Base-by-base conservation (phyloP, 352 stramenopile species). In the Globisporangium okanoganense region DNA sequence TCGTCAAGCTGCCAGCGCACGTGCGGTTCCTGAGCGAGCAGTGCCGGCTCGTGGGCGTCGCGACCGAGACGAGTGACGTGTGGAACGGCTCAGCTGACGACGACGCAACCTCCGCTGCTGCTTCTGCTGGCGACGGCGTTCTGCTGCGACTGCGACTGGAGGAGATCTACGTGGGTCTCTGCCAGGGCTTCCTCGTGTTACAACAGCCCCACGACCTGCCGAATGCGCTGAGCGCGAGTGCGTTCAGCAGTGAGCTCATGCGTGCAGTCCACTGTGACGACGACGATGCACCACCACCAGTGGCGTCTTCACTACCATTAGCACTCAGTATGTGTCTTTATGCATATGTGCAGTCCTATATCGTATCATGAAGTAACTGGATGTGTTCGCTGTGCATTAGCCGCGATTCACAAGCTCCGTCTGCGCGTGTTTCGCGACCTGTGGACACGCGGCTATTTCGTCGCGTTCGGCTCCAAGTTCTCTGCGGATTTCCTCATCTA, bases 401-500 rank as follows among this genome's bases (percentile, higher is more conserved):
- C 66, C 27, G n/a, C 20, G 8, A 61, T 33, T 25, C 61, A 66
- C n/a, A 54, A 38, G 24, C 41, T 63, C 16, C 73, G 72, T 16
- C 33, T 88, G 24, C 71, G 61, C 25, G 75, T 92, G n/a, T 92
- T 88, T 54, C 56, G 25, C 0, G 79, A 94, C 47, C 61, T 92
- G 4, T 94, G 85, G 85, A 63, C 73, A 27, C 67, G 76, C 51
- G 78, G 78, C 10, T 88, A 87, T 47, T 69, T 79, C 47, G 79
- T 94, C 36, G 82, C 82, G 8, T 82, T 81, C 24, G 85, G 80
- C 16, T 90, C 82, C 40, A 94, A 94, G 66, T 94, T 94, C 56
- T 82, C 80, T n/a, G 80, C 79, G 4, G 82, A 94, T 47, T 91
- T 87, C 52, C 71, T 94, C 52, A 69, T 90, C 22, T 94, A 94